Conservation (phyloP, 192 early-diverging fungal genomes). For the Funneliformis geosporum region DNA sequence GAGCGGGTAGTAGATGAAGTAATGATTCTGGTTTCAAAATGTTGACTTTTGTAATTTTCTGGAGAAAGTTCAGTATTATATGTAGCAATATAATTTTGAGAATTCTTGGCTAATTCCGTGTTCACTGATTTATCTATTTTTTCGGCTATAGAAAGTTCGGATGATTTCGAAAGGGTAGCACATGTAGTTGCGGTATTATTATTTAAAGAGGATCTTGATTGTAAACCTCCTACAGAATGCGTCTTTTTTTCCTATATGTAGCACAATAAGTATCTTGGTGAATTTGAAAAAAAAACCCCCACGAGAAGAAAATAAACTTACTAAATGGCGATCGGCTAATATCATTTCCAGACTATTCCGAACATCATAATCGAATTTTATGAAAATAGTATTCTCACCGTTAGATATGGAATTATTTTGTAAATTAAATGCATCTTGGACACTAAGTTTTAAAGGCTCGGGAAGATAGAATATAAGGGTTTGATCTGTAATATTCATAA, state of each 20-base stretch:
- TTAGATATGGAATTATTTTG: neutral
- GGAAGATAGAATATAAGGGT: constrained; percentile 9
- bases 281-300: neutral
- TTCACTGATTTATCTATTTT: neutral
- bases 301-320: neutral
- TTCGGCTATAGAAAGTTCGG: neutral
- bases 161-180: neutral
- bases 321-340: neutral
- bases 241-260: neutral
- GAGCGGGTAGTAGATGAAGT: neutral
- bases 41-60: neutral
- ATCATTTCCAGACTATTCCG: neutral
- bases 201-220: neutral
- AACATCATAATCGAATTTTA: neutral
- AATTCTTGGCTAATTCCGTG: neutral
- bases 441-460: neutral
- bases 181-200: neutral
- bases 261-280: neutral
- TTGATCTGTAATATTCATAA: neutral
- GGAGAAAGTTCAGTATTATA: neutral
- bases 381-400: neutral
- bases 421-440: neutral
- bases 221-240: neutral
- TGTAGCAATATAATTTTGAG: neutral
- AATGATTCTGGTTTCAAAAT: neutral